phyloP scores from a whole-genome alignment of 1,284 basidiomycete species.

The Blastosporella zonata region DNA sequence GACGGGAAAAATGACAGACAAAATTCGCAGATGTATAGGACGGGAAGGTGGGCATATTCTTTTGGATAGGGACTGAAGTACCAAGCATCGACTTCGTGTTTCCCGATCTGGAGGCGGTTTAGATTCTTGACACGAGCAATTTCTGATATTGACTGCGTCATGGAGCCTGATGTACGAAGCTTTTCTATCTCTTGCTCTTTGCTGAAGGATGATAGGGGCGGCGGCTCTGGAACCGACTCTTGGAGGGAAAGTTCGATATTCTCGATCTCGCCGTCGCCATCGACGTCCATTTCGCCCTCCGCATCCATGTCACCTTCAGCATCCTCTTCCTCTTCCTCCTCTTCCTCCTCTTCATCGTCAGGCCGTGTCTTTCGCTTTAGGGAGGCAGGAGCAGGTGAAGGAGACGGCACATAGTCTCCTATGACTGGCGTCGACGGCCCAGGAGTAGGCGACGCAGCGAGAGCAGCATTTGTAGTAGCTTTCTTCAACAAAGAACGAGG shows the following conservation, averaged over 20 bases:
- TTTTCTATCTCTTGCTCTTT: conserved; percentile 99
- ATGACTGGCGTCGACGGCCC: conserved; percentile 47
- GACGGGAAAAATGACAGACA: conserved; percentile 91
- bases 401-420: conserved; percentile 40
- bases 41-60: conserved; percentile 94
- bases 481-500: conserved; percentile 64
- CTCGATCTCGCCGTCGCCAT: conserved; percentile 57
- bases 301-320: conserved; percentile 56
- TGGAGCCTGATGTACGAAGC: conserved; percentile 93
- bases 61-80: conserved; percentile 99
- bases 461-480: conserved; percentile 71
- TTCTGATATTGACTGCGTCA: conserved; percentile 98
- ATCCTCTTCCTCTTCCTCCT: conserved; percentile 57
- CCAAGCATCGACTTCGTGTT: conserved; percentile 97
- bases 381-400: conserved; percentile 55
- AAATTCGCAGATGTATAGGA: conserved; percentile 98
- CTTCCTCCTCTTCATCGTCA: conserved; percentile 60
- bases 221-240: conserved; percentile 40
- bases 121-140: conserved; percentile 98
- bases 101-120: conserved; percentile 94
- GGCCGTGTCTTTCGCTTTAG: conserved; percentile 65
- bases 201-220: conserved; percentile 65
- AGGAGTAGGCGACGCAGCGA: conserved; percentile 50
- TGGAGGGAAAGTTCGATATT: conserved; percentile 47
- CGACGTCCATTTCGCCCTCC: conserved; percentile 35